Percentiles rank a stretch among this genome's conserved stretches.
phyloP scores from a whole-genome alignment of 208 protist genomes.

The Acanthamoeba sp. region DNA sequence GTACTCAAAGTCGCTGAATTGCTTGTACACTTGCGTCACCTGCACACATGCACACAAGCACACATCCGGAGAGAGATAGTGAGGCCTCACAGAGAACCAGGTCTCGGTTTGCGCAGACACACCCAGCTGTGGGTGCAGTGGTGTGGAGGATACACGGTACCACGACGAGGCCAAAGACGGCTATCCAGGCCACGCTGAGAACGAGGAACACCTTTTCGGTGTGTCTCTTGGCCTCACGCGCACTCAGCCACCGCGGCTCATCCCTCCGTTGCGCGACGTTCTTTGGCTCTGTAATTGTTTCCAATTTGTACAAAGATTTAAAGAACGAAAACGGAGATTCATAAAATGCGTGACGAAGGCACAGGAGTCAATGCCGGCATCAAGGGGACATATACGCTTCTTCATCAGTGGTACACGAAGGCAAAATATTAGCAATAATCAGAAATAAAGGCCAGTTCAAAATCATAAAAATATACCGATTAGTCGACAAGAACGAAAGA shows the following conservation, averaged over 20 bases:
- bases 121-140: not conserved
- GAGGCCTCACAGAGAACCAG: no score
- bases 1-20: slow-evolving; percentile 70
- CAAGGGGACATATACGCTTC: no score
- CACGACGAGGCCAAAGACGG: slow-evolving; percentile 49
- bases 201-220: slow-evolving; percentile 51
- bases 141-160: not conserved
- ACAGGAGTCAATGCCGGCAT: not conserved
- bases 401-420: no score
- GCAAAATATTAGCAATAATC: no score
- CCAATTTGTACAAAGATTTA: not conserved
- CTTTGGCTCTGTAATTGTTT: not conserved
- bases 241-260: slow-evolving; percentile 42
- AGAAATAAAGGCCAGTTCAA: no score
- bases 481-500: no score
- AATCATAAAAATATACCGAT: no score
- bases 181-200: slow-evolving; percentile 39
- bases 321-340: not conserved
- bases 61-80: not conserved
- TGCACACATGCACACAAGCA: not conserved
- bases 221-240: slow-evolving; percentile 61
- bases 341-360: not conserved
- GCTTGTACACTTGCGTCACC: slow-evolving; percentile 65
- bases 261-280: slow-evolving; percentile 27
- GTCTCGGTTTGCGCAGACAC: no score